Conservation (phyloP, 2,329 filamentous ascomycete genomes). For the Pestalotiopsis sp. region DNA sequence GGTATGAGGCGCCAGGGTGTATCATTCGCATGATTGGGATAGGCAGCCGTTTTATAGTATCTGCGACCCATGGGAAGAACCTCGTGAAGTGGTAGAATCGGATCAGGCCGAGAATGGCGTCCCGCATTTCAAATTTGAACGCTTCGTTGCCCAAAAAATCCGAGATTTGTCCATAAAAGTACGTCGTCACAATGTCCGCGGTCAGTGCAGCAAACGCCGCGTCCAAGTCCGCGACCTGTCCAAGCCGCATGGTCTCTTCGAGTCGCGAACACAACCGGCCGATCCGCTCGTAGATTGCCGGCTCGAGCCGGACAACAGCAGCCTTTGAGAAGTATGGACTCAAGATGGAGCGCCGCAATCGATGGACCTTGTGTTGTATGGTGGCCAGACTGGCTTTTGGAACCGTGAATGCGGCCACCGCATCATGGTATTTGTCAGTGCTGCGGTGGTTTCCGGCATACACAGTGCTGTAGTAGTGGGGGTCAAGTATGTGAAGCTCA, state of each 20-base stretch:
- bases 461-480: constrained; percentile 29
- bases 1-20: background rate
- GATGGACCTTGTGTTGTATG: constrained; percentile 15
- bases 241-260: background rate
- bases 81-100: background rate
- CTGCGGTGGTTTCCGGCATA: constrained; percentile 18
- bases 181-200: constrained; percentile 8
- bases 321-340: constrained; percentile 28
- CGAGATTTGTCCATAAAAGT: background rate
- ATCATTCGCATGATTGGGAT: background rate
- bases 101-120: background rate
- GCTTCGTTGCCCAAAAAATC: background rate
- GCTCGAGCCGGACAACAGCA: constrained; percentile 18
- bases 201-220: constrained; percentile 4
- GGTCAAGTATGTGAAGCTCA: constrained; percentile 34
- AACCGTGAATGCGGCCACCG: constrained; percentile 2
- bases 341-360: constrained; percentile 18
- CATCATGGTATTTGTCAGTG: constrained; percentile 18
- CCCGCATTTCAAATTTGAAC: constrained; percentile 1
- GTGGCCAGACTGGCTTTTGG: constrained; percentile 4
- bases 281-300: constrained; percentile 19
- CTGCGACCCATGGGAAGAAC: background rate
- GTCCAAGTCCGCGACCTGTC: background rate
- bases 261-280: constrained; percentile 2
- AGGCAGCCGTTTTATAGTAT: background rate